Evolutionary conservation across 306 rosid species (phyloP).

Genomic region (Citrullus colocynthis): DNA sequence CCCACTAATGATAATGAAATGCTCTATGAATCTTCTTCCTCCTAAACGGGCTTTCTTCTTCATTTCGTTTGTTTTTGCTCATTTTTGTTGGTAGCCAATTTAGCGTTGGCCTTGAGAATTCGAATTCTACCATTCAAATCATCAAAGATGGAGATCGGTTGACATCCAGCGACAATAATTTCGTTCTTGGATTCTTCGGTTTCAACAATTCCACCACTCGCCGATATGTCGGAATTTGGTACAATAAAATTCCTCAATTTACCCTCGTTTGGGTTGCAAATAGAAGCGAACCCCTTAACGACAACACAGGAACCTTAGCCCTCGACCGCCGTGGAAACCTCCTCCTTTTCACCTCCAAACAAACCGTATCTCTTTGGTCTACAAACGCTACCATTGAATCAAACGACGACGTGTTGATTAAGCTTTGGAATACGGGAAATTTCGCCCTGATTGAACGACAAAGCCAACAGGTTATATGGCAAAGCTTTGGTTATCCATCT

Average conservation of each 20-base stretch:
- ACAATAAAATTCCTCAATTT: slow-evolving; percentile 20
- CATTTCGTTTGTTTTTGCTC: no score
- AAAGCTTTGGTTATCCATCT: not conserved
- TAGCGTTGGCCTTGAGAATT: not conserved
- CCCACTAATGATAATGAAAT: no score
- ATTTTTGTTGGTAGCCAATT: not conserved
- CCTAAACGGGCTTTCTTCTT: no score
- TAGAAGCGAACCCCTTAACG: slow-evolving; percentile 18
- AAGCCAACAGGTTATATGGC: not conserved
- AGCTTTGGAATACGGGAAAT: not conserved
- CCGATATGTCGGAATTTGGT: slow-evolving; percentile 44
- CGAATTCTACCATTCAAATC: not conserved
- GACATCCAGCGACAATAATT: slow-evolving; percentile 21
- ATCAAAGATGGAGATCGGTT: not conserved
- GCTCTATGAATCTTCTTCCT: no score
- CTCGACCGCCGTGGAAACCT: slow-evolving; percentile 8
- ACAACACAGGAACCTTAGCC: slow-evolving; percentile 20
- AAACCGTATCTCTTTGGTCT: not conserved
- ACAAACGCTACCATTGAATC: not conserved
- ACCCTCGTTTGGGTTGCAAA: slow-evolving; percentile 66
- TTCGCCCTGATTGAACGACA: not conserved
- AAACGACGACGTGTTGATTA: not conserved
- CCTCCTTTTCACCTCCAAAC: not conserved
- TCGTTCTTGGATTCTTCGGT: slow-evolving; percentile 56
- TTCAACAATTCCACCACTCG: slow-evolving; percentile 21